Evolutionary conservation across 495 filamentous ascomycete species (phyloP).

Genomic region (Penicillium desertorum): DNA sequence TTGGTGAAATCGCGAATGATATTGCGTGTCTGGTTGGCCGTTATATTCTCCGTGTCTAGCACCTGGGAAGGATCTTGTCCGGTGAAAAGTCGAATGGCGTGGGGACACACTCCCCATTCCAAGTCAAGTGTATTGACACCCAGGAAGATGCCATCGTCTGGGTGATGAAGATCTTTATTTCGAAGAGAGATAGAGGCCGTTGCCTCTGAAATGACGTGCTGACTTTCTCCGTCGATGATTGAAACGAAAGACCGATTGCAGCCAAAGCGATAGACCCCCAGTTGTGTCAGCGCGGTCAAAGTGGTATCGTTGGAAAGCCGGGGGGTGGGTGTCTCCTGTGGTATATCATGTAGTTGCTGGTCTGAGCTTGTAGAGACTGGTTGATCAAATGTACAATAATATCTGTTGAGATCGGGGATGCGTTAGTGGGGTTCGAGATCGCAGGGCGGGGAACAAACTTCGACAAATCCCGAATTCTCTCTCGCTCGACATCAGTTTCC

Average conservation of each 20-base stretch:
- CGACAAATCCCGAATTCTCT: conserved; percentile 16
- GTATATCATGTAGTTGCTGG: background rate
- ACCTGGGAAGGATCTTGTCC: conserved; percentile 15
- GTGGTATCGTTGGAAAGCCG: conserved; percentile 48
- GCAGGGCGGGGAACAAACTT: conserved; percentile 2
- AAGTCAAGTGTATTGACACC: conserved; percentile 43
- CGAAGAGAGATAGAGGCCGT: conserved; percentile 47
- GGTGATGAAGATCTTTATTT: conserved; percentile 24
- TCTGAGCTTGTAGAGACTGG: background rate
- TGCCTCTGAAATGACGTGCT: conserved; percentile 62
- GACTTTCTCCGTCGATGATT: conserved; percentile 51
- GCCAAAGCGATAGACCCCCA: conserved; percentile 55
- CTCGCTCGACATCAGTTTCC: conserved; percentile 1
- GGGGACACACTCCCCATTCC: conserved; percentile 41
- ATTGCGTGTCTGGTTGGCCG: conserved; percentile 29
- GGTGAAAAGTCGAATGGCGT: conserved; percentile 34
- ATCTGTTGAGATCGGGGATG: background rate
- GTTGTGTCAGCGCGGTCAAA: conserved; percentile 60
- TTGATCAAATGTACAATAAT: conserved; percentile 16
- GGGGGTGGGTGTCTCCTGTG: background rate
- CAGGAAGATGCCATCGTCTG: conserved; percentile 38
- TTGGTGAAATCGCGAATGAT: conserved; percentile 48
- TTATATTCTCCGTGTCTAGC: conserved; percentile 14
- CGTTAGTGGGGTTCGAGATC: conserved; percentile 3
- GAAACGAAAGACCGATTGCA: conserved; percentile 53